Percentiles rank a stretch among this genome's conserved stretches.
phyloP scores from a whole-genome alignment of 78 protist genomes.

The Mastigamoeba balamuthi region DNA sequence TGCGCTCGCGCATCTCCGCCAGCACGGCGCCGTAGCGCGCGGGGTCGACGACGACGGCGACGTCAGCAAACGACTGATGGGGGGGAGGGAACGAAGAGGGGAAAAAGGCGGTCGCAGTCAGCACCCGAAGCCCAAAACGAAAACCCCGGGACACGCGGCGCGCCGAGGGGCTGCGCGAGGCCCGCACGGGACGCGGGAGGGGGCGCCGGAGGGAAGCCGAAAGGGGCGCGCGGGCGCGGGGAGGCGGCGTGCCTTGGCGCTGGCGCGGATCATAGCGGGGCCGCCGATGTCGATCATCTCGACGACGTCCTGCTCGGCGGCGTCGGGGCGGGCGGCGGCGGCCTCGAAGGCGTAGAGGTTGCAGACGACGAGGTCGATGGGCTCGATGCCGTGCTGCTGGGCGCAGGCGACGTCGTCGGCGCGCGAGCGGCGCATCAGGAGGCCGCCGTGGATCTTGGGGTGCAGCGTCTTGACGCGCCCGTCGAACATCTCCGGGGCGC shows the following conservation, averaged over 20 bases:
- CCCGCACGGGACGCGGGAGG: neutral
- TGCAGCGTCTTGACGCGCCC: constrained; percentile 83
- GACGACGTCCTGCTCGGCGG: constrained; percentile 37
- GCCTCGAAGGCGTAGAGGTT: constrained; percentile 76
- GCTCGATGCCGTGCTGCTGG: constrained; percentile 5
- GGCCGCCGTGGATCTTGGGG: constrained; percentile 75
- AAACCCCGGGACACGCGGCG: no score
- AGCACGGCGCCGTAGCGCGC: neutral
- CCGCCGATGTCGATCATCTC: constrained; percentile 83
- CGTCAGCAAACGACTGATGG: constrained; percentile 15
- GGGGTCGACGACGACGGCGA: constrained; percentile 31
- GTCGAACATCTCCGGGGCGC: constrained; percentile 60
- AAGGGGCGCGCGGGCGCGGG: no score
- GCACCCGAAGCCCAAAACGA: neutral
- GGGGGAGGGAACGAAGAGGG: neutral
- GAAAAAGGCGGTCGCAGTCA: neutral
- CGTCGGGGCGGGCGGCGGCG: constrained; percentile 12
- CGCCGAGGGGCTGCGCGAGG: neutral
- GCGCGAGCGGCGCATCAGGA: constrained; percentile 22
- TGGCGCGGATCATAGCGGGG: constrained; percentile 30
- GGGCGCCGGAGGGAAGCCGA: neutral
- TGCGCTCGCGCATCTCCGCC: neutral
- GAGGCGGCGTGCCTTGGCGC: no score
- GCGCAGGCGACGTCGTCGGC: constrained; percentile 10
- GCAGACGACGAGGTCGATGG: constrained; percentile 54